Evolutionary conservation across 192 early-diverging fungal species (phyloP).

Genomic region (Diversispora epigaea): DNA sequence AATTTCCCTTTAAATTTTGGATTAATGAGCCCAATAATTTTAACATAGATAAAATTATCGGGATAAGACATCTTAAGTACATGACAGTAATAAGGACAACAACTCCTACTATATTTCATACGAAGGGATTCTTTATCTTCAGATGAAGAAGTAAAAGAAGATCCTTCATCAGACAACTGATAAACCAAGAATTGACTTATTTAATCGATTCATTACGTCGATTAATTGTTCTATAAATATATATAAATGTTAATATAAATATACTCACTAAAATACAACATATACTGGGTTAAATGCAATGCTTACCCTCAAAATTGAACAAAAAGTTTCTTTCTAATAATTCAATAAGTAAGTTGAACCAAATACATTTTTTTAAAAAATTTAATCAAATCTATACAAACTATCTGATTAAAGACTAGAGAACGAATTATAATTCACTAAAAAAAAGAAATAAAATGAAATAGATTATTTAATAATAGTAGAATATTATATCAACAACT

Average conservation of each 20-base stretch:
- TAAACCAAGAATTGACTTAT: conserved; percentile 82
- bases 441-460: no score
- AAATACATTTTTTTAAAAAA: conserved; percentile 54
- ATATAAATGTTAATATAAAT: background rate
- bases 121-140: conserved; percentile 32
- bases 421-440: conserved; percentile 45
- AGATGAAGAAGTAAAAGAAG: no score
- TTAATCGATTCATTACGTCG: conserved; percentile 74
- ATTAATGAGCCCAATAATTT: conserved; percentile 81
- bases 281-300: no score
- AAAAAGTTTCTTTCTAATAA: conserved; percentile 87
- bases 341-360: conserved; percentile 54
- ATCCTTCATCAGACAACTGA: conserved; percentile 78
- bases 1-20: conserved; percentile 59
- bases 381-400: conserved; percentile 61
- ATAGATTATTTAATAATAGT: background rate
- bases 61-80: conserved; percentile 70
- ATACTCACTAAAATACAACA: no score
- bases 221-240: conserved; percentile 72
- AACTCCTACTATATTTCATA: no score
- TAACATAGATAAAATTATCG: conserved; percentile 80
- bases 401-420: conserved; percentile 51
- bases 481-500: background rate
- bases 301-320: conserved; percentile 81
- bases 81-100: conserved; percentile 62